A percentile compares a stretch with the other conserved stretches of the same genome.
These are phyloP conservation scores for Sonneratia alba DNA, from an alignment of 345 rosid genomes.

Conservation along the genomic window DNA sequence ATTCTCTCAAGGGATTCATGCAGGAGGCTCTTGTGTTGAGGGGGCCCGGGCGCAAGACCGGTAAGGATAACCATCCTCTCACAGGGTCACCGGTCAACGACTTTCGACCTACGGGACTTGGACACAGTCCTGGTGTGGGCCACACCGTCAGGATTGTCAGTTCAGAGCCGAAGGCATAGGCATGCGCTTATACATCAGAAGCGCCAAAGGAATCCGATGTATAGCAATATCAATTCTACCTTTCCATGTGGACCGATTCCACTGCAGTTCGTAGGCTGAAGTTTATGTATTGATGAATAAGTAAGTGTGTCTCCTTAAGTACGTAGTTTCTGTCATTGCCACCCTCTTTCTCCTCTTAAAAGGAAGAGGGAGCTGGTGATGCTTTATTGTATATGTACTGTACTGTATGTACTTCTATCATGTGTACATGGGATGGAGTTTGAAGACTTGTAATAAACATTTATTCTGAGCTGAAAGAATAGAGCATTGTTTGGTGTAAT, in stretches of 20 bases:
- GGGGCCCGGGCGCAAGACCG: background rate
- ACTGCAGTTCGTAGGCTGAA: background rate
- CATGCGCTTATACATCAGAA: no score
- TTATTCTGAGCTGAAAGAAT: background rate
- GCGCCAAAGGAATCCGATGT: background rate
- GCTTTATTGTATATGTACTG: background rate
- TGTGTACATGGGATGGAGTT: background rate
- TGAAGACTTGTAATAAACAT: constrained; percentile 1
- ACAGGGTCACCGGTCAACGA: constrained; percentile 17
- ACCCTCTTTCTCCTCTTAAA: background rate
- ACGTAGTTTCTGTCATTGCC: background rate
- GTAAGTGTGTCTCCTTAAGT: background rate
- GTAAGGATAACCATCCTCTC: constrained; percentile 8
- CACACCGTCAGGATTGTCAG: constrained; percentile 22
- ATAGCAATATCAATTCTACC: background rate
- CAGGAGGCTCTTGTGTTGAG: constrained; percentile 4
- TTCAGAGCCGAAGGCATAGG: constrained; percentile 24
- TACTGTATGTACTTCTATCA: no score
- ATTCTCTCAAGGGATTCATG: constrained; percentile 6
- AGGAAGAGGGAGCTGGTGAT: background rate
- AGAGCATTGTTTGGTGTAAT: background rate
- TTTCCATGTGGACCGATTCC: background rate
- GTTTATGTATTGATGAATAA: background rate
- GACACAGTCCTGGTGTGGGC: constrained; percentile 46
- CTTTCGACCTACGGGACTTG: constrained; percentile 40